Evolutionary conservation across 208 protist species (phyloP).

Genomic region (Leishmania tarentolae): DNA sequence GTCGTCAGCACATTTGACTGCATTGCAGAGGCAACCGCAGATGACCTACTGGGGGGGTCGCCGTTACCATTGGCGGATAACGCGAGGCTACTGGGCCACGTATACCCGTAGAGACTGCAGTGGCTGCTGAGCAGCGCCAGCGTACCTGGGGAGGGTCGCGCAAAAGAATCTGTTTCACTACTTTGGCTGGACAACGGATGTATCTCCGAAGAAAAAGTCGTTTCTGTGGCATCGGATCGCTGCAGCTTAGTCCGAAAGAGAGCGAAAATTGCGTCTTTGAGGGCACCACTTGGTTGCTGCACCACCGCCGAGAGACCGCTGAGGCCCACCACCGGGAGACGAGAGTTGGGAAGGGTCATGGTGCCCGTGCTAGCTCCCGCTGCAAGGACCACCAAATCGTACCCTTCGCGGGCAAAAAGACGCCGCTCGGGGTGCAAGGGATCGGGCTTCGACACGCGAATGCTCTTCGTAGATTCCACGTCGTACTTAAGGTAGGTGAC

Average conservation of each 20-base stretch:
- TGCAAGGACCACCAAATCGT: slow-evolving; percentile 84
- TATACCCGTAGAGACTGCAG: slow-evolving; percentile 49
- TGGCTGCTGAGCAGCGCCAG: slow-evolving; percentile 31
- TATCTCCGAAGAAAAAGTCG: not conserved
- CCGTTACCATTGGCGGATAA: not conserved
- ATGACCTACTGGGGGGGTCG: not conserved
- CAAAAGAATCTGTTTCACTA: not conserved
- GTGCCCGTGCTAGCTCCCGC: slow-evolving; percentile 57
- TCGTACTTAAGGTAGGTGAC: slow-evolving; percentile 70
- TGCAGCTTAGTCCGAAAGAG: slow-evolving; percentile 25
- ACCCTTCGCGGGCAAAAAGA: slow-evolving; percentile 35
- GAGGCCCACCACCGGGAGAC: slow-evolving; percentile 73
- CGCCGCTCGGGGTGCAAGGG: slow-evolving; percentile 27
- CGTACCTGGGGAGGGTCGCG: slow-evolving; percentile 14
- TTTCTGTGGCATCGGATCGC: not conserved
- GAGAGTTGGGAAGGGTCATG: slow-evolving; percentile 58
- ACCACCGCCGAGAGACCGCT: slow-evolving; percentile 48
- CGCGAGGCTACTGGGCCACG: slow-evolving; percentile 6
- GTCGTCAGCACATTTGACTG: slow-evolving; percentile 18
- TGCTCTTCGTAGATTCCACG: slow-evolving; percentile 54
- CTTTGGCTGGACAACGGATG: not conserved
- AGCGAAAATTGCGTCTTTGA: slow-evolving; percentile 31
- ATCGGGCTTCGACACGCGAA: slow-evolving; percentile 51
- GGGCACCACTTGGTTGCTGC: slow-evolving; percentile 15
- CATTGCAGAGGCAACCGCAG: slow-evolving; percentile 10